phyloP scores from a whole-genome alignment of 768 basidiomycete genomes.

The Tylopilus cervinicoccineus region DNA sequence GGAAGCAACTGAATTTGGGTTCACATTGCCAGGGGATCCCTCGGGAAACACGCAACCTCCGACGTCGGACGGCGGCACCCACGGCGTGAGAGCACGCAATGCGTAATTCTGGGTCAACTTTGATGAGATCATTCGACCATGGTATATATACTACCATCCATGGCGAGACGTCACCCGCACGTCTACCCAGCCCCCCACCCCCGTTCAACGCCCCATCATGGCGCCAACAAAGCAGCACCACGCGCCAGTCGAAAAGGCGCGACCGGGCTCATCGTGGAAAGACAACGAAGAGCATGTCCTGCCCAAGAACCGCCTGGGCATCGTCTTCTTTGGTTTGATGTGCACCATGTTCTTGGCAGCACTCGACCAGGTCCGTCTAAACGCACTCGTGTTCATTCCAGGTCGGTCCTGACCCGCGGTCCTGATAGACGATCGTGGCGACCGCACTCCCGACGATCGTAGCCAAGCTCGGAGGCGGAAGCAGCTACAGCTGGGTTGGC shows the following conservation, averaged over 20 bases:
- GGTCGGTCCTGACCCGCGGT: neutral
- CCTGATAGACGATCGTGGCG: constrained; percentile 57
- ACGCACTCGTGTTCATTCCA: neutral
- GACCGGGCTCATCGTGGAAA: constrained; percentile 54
- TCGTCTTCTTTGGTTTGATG: constrained; percentile 30
- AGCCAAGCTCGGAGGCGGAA: constrained; percentile 56
- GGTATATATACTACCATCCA: neutral
- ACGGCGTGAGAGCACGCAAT: neutral
- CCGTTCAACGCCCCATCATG: constrained; percentile 3
- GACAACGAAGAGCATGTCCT: constrained; percentile 49
- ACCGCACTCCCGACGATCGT: constrained; percentile 79
- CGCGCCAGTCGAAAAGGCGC: constrained; percentile 16
- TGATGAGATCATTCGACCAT: neutral
- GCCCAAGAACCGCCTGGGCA: constrained; percentile 31
- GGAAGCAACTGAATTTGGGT: neutral
- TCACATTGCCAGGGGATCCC: neutral
- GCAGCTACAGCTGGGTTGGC: constrained; percentile 69
- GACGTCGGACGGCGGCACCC: neutral
- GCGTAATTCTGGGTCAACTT: neutral
- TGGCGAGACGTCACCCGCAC: neutral
- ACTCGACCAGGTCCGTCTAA: constrained; percentile 49
- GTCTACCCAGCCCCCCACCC: neutral
- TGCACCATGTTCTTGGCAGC: constrained; percentile 39
- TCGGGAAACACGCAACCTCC: neutral
- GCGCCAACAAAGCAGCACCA: neutral